Percentiles rank a stretch among this genome's conserved stretches.
phyloP scores from a whole-genome alignment of 202 grass and related monocot species.

The Elaeis oleifera region DNA sequence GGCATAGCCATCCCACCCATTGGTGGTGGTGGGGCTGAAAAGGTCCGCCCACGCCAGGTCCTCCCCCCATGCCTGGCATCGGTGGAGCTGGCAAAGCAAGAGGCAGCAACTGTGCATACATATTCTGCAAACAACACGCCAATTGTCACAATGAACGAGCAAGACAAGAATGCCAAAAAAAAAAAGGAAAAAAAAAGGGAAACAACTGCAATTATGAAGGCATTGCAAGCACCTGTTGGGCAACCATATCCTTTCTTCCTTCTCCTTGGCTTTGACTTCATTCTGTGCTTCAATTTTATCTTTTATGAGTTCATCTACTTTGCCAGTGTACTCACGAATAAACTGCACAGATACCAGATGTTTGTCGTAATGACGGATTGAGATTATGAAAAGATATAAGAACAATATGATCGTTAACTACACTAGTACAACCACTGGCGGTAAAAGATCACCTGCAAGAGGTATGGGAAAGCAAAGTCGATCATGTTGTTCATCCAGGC shows the following conservation, averaged over 20 bases:
- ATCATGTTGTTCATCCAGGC: constrained; percentile 97
- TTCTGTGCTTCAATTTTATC: constrained; percentile 72
- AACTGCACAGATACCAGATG: constrained; percentile 32
- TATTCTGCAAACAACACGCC: constrained; percentile 53
- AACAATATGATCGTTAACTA: too few species aligned
- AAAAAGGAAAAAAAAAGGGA: too few species aligned
- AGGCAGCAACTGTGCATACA: constrained; percentile 81
- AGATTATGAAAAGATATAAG: neutral
- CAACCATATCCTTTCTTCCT: constrained; percentile 82
- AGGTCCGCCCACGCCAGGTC: constrained; percentile 11
- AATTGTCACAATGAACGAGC: constrained; percentile 14
- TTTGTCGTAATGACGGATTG: neutral
- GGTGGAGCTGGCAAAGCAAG: constrained; percentile 79
- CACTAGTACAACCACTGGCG: too few species aligned
- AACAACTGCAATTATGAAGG: too few species aligned
- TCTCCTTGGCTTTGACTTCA: constrained; percentile 72
- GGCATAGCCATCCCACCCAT: constrained; percentile 82
- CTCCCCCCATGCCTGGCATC: constrained; percentile 54
- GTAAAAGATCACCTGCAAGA: constrained; percentile 58
- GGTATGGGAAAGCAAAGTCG: constrained; percentile 91
- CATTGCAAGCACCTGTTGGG: constrained; percentile 56
- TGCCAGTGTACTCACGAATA: constrained; percentile 81
- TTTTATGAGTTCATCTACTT: constrained; percentile 88
- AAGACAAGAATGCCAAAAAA: too few species aligned
- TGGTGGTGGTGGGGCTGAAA: constrained; percentile 33